Evolutionary conservation across 192 early-diverging fungal species (phyloP).

Genomic region (Backusella mclennaniae): DNA sequence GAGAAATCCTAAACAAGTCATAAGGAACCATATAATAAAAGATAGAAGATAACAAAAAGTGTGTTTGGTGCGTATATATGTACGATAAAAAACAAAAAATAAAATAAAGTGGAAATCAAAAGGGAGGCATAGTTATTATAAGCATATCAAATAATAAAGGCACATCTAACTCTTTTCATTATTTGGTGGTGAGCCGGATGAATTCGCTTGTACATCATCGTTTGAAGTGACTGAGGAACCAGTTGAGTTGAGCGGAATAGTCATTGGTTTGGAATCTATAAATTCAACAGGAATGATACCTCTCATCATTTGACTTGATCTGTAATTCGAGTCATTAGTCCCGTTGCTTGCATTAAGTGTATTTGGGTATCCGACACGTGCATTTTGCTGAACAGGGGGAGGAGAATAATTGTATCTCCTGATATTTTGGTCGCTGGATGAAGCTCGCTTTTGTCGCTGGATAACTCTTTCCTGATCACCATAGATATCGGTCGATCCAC

Average conservation of each 20-base stretch:
- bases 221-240: not conserved
- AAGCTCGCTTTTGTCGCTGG: not conserved
- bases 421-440: not conserved
- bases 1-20: not conserved
- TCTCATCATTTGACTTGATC: conserved; percentile 11
- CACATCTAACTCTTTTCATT: not conserved
- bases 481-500: conserved; percentile 14
- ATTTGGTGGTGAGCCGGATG: not conserved
- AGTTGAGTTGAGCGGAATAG: not conserved
- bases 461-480: conserved; percentile 9
- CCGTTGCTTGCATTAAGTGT: not conserved
- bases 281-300: conserved; percentile 13
- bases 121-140: not conserved
- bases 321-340: not conserved
- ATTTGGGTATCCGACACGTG: not conserved
- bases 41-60: not conserved
- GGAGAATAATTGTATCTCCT: not conserved
- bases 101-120: not conserved
- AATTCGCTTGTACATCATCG: not conserved
- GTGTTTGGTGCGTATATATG: not conserved
- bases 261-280: not conserved
- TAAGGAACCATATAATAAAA: not conserved
- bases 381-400: not conserved
- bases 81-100: not conserved
- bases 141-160: not conserved